Evolutionary conservation across 331 rosid species (phyloP), one percentile per base, ranked within the genome.

Genomic region (Arachis monticola): DNA sequence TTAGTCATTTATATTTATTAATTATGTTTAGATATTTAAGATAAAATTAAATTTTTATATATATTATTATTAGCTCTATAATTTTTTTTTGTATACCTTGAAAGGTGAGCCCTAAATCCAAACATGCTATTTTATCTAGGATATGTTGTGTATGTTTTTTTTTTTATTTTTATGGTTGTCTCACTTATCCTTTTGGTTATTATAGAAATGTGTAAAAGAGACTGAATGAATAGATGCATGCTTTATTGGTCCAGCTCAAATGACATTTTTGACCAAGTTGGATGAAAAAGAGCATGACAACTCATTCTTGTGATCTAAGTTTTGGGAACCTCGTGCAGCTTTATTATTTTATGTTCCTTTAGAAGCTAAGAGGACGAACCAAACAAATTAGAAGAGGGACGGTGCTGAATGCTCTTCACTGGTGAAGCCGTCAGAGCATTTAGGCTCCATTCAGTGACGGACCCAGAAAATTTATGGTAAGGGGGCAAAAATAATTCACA

Each of bases 221-320:
- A 17, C 22, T 55, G 13, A 56, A 35, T 71, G 1, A 40, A 62
- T 73, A 46, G 12, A 42, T 13, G 70, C 40, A 72, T 50, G 58
- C 59, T 12, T 32, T 35, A 35, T 35, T 35, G 80, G 35, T 81
- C 83, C 79, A 77, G 80, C 86, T 68, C 68, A 81, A 75, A 51
- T 68, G 68, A 57, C 77, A 79, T 61, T 75, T 53, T 77, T 72
- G 84, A 72, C 66, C 70, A 38, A 72, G 27, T 59, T 64, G 53
- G 40, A 35, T 6, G 13, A 66, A 76, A 78, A 73, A 41, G 57
- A 76, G 51, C 69, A 51, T 77, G 77, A 82, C 93, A 88, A 56
- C 90, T 84, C 87, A 76, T 82, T 70, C 80, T 77, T 77, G 80
- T 65, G 2, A 50, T 72, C 31, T 47, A 81, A 73, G 74, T 57